Percentiles rank a stretch among this genome's conserved stretches.
phyloP scores from a whole-genome alignment of 805 yeast species.

The Clavispora carvajalis region DNA sequence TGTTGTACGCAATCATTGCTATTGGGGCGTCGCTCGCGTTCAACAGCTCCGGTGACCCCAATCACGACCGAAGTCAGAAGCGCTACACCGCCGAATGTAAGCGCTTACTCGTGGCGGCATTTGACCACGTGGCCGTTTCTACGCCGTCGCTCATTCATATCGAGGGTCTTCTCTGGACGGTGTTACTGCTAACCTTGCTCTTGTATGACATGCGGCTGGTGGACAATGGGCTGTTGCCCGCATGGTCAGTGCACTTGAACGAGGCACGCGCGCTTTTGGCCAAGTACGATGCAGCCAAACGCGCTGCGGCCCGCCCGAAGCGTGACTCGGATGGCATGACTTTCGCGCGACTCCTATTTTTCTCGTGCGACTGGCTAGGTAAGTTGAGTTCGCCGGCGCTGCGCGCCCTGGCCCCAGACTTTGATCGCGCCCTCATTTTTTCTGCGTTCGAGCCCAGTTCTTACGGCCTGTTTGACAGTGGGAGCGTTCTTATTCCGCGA shows the following conservation, averaged over 20 bases:
- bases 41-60: constrained; percentile 7
- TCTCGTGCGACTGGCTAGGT: constrained; percentile 16
- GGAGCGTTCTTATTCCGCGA: constrained; percentile 13
- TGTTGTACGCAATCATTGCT: constrained; percentile 17
- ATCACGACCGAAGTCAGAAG: constrained; percentile 13
- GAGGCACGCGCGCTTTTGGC: constrained; percentile 23
- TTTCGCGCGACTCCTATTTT: constrained; percentile 15
- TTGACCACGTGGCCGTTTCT: constrained; percentile 13
- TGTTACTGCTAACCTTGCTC: constrained; percentile 19
- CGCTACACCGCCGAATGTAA: constrained; percentile 15
- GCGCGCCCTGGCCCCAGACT: constrained; percentile 5
- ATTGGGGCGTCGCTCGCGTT: constrained; percentile 13
- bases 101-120: constrained; percentile 15
- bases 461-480: constrained; percentile 3
- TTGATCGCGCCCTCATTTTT: constrained; percentile 6
- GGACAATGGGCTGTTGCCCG: constrained; percentile 10
- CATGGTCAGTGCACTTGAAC: constrained; percentile 23
- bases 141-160: constrained; percentile 17
- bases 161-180: constrained; percentile 22
- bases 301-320: constrained; percentile 7
- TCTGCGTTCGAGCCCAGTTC: constrained; percentile 6
- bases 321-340: constrained; percentile 17
- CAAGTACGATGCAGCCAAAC: constrained; percentile 17
- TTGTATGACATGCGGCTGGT: constrained; percentile 18
- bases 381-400: constrained; percentile 12